Base-by-base conservation (phyloP, 2,329 filamentous ascomycete genomes). In the Colletotrichum filicis region DNA sequence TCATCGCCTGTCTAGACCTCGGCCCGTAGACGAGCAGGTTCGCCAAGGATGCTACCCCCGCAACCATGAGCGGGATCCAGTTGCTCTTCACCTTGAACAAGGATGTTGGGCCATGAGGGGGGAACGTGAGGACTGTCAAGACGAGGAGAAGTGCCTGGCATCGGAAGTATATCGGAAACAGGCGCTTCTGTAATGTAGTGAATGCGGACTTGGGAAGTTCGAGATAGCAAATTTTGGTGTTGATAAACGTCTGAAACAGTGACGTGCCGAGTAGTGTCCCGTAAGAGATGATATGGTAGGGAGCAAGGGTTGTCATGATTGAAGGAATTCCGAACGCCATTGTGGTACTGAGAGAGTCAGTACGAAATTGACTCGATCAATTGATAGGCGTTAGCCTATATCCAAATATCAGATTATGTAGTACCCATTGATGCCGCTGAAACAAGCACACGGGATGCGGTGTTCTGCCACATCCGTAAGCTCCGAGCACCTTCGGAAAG, bases 161-260 rank as follows among this genome's bases (percentile, higher is more conserved):
- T 19, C 77, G 78, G 70, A 86, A 86, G 74, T 85, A 85, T 19
- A 84, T 66, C 0, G 83, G 84, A 55, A 85, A 86, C 57, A 86
- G 74, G 5, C 77, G 79, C 52, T 83, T 84, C 60, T 85, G 84
- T 0, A 86, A 79, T 0, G 79, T 81, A 0, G 79, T 78, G 62
- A 85, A 86, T 0, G 83, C 78, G 0, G 79, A 74, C 0, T 77
- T 74, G 0, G 84, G 83, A 1, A 86, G 79, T 2, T 79, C 75
- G 6, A 75, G 67, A 64, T 79, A 80, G 58, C 79, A 78, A 6
- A 85, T 74, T 42, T 84, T 85, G 14, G 83, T 83, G 12, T 80
- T 71, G 71, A 82, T 60, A 19, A 85, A 85, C 26, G 79, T 80
- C 55, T 85, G 83, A 73, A 83, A 85, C 14, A 85, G 79, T 22